Evolutionary conservation across 1,139 yeast genomes (phyloP).

Genomic region (Geotrichum aggregatum): DNA sequence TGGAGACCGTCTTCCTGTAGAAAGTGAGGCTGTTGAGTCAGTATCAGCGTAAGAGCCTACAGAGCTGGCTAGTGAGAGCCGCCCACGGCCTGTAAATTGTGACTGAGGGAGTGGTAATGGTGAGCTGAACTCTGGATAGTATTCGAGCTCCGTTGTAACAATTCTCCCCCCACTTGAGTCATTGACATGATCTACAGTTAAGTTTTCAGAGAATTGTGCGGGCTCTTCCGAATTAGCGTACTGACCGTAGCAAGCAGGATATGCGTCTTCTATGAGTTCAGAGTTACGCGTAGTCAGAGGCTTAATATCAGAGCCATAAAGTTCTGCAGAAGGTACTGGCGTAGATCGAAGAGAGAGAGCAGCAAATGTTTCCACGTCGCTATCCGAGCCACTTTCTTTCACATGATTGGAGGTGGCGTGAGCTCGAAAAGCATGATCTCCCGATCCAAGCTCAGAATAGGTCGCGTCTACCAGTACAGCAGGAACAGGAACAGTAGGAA

Average conservation of each 20-base stretch:
- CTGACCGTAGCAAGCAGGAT: background rate
- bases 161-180: background rate
- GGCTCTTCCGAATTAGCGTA: background rate
- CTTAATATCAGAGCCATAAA: background rate
- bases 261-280: background rate
- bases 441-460: too few species aligned
- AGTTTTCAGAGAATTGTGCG: background rate
- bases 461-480: too few species aligned
- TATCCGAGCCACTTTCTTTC: background rate
- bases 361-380: too few species aligned
- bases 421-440: too few species aligned
- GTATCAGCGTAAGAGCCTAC: conserved; percentile 10
- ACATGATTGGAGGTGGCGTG: background rate
- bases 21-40: conserved; percentile 17
- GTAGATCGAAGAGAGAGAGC: background rate
- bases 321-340: background rate
- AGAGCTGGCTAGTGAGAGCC: background rate
- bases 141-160: conserved; percentile 1
- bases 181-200: background rate
- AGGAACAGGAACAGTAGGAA: too few species aligned
- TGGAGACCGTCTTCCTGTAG: conserved; percentile 17
- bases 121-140: background rate
- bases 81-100: background rate
- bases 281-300: background rate
- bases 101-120: conserved; percentile 2